Evolutionary conservation across 345 rosid genomes (phyloP).

Genomic region (Populus ilicifolia): DNA sequence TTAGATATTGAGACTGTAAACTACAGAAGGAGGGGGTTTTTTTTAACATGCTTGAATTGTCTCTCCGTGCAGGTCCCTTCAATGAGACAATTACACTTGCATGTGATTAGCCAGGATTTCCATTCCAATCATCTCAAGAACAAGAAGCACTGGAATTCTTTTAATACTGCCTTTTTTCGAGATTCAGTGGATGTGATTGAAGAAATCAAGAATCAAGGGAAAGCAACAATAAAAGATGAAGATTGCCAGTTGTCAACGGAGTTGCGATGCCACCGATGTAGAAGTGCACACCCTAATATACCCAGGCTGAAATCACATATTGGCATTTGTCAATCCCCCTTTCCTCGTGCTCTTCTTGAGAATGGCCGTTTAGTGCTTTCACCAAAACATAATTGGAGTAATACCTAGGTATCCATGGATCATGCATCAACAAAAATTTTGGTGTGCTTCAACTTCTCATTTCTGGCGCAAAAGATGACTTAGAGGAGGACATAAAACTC

Average conservation of each 20-base stretch:
- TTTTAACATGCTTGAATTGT: neutral
- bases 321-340: constrained; percentile 49
- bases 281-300: constrained; percentile 80
- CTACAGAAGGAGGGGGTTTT: neutral
- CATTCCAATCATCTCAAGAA: constrained; percentile 69
- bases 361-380: constrained; percentile 34
- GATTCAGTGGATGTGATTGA: constrained; percentile 80
- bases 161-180: constrained; percentile 67
- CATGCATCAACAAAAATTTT: constrained; percentile 6
- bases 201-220: constrained; percentile 55
- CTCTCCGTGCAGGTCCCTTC: constrained; percentile 53
- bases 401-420: constrained; percentile 1
- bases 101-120: constrained; percentile 93
- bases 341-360: constrained; percentile 46
- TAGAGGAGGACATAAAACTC: neutral
- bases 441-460: neutral
- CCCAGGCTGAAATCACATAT: constrained; percentile 80
- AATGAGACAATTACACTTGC: constrained; percentile 80
- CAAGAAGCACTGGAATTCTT: constrained; percentile 95
- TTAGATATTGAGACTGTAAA: neutral
- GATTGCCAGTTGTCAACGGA: constrained; percentile 53
- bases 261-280: constrained; percentile 81
- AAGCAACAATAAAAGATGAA: constrained; percentile 44
- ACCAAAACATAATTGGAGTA: neutral
- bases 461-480: neutral